Percentiles rank a stretch among this genome's conserved stretches.
These are phyloP conservation scores for sweet orange (Citrus sinensis) DNA, from an alignment of 345 rosid genomes.

Conservation along the genomic window DVS_A1.0 CM039165.1:29808001-29808500, in stretches of 20 bases:
- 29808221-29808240: conserved; percentile 19
- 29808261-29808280: conserved; percentile 33
- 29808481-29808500: not conserved
- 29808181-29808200: conserved; percentile 24
- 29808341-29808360: not conserved
- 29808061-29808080: conserved; percentile 34
- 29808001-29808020: not conserved
- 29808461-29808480: not conserved
- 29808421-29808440: not conserved
- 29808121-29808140: conserved; percentile 29
- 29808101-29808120: conserved; percentile 20
- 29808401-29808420: not conserved
- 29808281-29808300: not conserved
- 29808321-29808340: not conserved
- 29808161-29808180: conserved; percentile 21
- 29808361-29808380: not conserved
- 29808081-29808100: conserved; percentile 18
- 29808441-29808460: not conserved
- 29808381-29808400: not conserved
- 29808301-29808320: not conserved
- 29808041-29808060: conserved; percentile 4
- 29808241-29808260: conserved; percentile 32
- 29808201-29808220: conserved; percentile 20
- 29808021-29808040: conserved; percentile 11
- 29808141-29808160: conserved; percentile 22